Conservation (phyloP, 495 filamentous ascomycete genomes). For the Penicillium mononematosum region DNA sequence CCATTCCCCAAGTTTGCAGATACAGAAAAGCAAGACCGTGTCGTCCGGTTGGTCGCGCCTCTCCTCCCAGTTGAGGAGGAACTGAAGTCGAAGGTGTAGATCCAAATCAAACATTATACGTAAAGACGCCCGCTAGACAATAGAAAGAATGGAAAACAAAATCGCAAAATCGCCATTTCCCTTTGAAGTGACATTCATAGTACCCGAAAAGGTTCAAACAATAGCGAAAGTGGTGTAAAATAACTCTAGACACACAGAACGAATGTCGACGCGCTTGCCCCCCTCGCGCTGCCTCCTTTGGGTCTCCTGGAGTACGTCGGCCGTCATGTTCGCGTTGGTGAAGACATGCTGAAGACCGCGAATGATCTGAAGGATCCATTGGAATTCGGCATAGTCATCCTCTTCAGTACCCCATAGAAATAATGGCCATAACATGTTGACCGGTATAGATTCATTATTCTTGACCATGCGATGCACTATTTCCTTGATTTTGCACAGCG, state of each 20-base stretch:
- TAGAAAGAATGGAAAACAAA: neutral
- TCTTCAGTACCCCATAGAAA: constrained; percentile 46
- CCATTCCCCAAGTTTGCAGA: constrained; percentile 39
- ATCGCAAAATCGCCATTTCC: neutral
- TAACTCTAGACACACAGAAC: constrained; percentile 33
- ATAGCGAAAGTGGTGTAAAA: constrained; percentile 41
- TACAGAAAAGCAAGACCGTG: constrained; percentile 27
- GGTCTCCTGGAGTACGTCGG: constrained; percentile 42
- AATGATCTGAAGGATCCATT: constrained; percentile 40
- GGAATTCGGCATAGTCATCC: constrained; percentile 33
- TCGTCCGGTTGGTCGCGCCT: neutral
- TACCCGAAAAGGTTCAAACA: constrained; percentile 21
- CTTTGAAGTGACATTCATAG: neutral
- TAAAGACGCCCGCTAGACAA: neutral
- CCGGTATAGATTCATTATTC: constrained; percentile 9
- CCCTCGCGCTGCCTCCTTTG: constrained; percentile 37
- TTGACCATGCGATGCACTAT: constrained; percentile 1
- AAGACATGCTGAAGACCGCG: constrained; percentile 39
- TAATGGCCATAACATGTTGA: constrained; percentile 44
- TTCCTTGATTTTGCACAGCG: neutral
- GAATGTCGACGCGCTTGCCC: constrained; percentile 41
- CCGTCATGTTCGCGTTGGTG: constrained; percentile 40
- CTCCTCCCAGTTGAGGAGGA: neutral
- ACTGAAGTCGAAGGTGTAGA: constrained; percentile 6
- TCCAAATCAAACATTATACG: neutral